Conservation (phyloP, 1,284 basidiomycete genomes). For the Xanthoconium separans region DNA sequence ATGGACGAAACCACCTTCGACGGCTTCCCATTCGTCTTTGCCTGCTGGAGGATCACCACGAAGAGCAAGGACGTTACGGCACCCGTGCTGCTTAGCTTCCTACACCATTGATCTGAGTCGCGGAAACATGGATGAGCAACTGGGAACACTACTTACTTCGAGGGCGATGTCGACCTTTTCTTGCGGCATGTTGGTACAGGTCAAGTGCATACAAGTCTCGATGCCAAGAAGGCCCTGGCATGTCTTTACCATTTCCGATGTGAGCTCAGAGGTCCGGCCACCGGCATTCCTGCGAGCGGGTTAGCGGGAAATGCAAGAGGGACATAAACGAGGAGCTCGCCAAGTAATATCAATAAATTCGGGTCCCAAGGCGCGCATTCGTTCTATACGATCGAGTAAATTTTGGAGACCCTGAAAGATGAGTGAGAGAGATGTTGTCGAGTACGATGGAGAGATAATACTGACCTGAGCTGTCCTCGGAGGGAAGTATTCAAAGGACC, state of each 20-base stretch:
- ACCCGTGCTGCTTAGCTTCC: slow-evolving; percentile 91
- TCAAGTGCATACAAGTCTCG: slow-evolving; percentile 98
- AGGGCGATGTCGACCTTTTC: slow-evolving; percentile 93
- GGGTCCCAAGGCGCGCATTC: slow-evolving; percentile 93
- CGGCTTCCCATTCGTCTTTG: slow-evolving; percentile 87
- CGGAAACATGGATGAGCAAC: slow-evolving; percentile 10
- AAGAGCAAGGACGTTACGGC: slow-evolving; percentile 93
- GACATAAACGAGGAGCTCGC: slow-evolving; percentile 42
- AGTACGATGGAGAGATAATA: neutral
- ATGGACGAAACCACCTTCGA: slow-evolving; percentile 86
- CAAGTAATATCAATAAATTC: slow-evolving; percentile 99
- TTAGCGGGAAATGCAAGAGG: slow-evolving; percentile 1
- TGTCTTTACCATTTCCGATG: slow-evolving; percentile 94
- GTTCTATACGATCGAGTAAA: slow-evolving; percentile 93
- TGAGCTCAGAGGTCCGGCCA: slow-evolving; percentile 90
- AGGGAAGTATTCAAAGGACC: slow-evolving; percentile 98
- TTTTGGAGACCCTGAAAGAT: slow-evolving; percentile 82
- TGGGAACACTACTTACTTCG: slow-evolving; percentile 49
- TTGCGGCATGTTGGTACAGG: slow-evolving; percentile 96
- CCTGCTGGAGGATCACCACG: slow-evolving; percentile 92
- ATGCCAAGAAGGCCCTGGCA: slow-evolving; percentile 90
- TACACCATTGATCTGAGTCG: slow-evolving; percentile 35
- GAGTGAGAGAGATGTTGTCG: neutral
- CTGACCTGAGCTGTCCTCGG: slow-evolving; percentile 90
- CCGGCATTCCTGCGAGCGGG: slow-evolving; percentile 80